Evolutionary conservation across 2,329 filamentous ascomycete species (phyloP), one percentile per base, ranked within the genome.

Genomic region (Aspergillus sp.): DNA sequence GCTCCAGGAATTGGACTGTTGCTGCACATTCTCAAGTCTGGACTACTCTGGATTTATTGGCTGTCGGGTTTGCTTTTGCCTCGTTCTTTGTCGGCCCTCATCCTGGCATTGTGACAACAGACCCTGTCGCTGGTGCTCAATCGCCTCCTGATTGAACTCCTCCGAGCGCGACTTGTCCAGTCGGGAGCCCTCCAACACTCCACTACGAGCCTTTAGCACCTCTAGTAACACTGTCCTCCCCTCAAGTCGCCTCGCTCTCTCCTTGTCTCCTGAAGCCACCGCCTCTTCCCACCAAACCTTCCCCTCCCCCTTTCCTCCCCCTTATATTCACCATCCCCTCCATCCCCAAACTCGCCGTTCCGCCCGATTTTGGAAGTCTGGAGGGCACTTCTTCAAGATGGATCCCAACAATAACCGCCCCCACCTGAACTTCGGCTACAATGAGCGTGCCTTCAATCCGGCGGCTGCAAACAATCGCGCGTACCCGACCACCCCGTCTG

Each of bases 401-500:
- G 87, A 87, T 67, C 72, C 79, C 35, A 78, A 77, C 58, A 81
- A 89, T 76, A 77, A 77, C 61, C 76, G 77, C 59, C 71, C 77
- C 55, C 75, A 79, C 60, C 69, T 79, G 68, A 79, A 80, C 68
- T 79, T 79, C 68, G 77, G 77, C 61, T 80, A 78, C 71, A 87
- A 84, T 75, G 84, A 83, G 72, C 87, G 85, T 75, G 84, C 87
- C 67, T 85, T 86, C 68, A 83, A 86, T 58, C 56, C 57, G 48
- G 62, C 64, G 25, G 79, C 81, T 60, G 76, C 84, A 68, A 83
- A 81, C 73, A 88, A 89, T 73, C 83, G 88, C 72, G 81, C 86
- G 65, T 92, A 90, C 81, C 90, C 89, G 66, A 92, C 93, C 53
- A 97, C 93, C 9, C 93, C 93, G 52, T 97, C 93, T 64, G 96